Evolutionary conservation across 108 stramenopile species (phyloP), one percentile per base, ranked within the genome.

Genomic region (Skeletonema menzelii): DNA sequence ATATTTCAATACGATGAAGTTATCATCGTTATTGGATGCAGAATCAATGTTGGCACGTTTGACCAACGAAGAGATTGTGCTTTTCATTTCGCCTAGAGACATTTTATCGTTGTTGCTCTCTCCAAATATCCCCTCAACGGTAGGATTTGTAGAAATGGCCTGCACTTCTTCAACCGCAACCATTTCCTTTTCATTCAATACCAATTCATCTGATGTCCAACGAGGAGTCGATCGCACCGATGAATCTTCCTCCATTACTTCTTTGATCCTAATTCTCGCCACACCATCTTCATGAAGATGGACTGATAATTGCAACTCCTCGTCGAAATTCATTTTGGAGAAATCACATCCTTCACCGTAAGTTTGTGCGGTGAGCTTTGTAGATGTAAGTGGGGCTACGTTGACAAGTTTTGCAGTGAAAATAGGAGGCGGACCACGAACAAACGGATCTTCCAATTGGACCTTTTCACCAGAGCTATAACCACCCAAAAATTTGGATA

Each of bases 151-250:
- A 35, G 73, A 63, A 13, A 63, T 24, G 17, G 71, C 35, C 42
- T 69, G 67, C 17, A 85, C 87, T 64, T 80, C 72, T 22, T 87
- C 70, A 37, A 75, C 87, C 5, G 34, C 35, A 12, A 65, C 61
- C 77, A 91, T 72, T 35, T 84, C 86, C n/a, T 93, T 74, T 24
- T 75, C 78, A 55, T 86, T 79, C 76, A 97, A 77, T 1, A 97
- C 91, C 69, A 95, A 75, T 26, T 92, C 94, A 82, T 95, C 94
- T 42, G 88, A 86, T 15, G 94, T 91, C 72, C 91, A 88, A 15
- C 94, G 73, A 15, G 91, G 84, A 49, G 61, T 75, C 47, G 68
- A 69, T 55, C 55, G 77, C 55, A 65, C 76, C 69, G 60, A 77
- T 67, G 57, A 63, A 4, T 59, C 64, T 37, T 65, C 64, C 31